A percentile compares a stretch with the other conserved stretches of the same genome.
These are phyloP conservation scores for Podaxis sp. DNA, from an alignment of 768 basidiomycete genomes.

Conservation along the genomic window DNA sequence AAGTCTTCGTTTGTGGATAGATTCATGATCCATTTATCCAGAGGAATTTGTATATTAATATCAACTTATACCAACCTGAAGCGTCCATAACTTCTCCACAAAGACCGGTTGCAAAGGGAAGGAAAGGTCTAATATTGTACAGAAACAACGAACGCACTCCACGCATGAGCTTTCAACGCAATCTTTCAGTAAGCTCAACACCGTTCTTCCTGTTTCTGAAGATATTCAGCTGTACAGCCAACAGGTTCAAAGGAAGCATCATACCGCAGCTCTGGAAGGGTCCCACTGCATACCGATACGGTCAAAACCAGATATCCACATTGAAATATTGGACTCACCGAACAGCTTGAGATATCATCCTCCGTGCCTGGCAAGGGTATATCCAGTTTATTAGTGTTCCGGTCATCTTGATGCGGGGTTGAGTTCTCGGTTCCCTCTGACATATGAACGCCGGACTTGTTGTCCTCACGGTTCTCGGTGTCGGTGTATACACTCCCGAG, in stretches of 20 bases:
- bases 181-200: background rate
- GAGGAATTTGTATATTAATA: background rate
- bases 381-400: background rate
- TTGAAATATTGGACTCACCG: background rate
- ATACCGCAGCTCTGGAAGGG: background rate
- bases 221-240: background rate
- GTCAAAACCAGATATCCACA: background rate
- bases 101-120: background rate
- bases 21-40: conserved; percentile 7
- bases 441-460: background rate
- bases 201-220: background rate
- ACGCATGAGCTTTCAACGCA: background rate
- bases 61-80: background rate
- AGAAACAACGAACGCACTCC: background rate
- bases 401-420: background rate
- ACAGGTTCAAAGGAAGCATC: background rate
- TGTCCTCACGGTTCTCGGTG: background rate
- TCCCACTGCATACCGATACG: background rate
- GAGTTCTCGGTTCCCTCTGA: background rate
- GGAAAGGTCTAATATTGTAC: background rate
- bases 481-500: background rate
- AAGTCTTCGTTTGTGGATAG: conserved; percentile 44
- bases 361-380: background rate
- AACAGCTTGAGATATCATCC: background rate
- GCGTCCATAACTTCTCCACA: background rate